These are phyloP conservation scores for Plasmodium inui DNA, from an alignment of 169 alveolate species.

Conservation along the genomic window DNA sequence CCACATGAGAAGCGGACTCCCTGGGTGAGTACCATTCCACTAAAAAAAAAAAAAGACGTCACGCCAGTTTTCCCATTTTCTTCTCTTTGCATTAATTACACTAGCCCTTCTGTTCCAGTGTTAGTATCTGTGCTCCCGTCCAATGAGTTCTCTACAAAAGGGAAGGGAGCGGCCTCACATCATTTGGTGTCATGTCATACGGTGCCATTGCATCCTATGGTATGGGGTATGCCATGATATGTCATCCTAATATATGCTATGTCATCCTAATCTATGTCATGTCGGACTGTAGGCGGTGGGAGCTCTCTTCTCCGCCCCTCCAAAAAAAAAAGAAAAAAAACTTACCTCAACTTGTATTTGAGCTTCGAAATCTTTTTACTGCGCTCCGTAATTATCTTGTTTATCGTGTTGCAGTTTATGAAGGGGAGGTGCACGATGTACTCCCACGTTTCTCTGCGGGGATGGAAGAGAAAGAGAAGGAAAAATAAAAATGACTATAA, in stretches of 20 bases:
- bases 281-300: not conserved
- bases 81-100: not conserved
- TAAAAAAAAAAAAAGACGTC: not conserved
- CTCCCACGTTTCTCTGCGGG: slow-evolving; percentile 70
- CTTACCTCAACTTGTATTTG: slow-evolving; percentile 63
- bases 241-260: no score
- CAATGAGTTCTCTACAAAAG: slow-evolving; percentile 46
- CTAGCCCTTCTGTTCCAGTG: not conserved
- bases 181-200: not conserved
- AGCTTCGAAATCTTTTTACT: slow-evolving; percentile 59
- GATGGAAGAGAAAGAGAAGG: not conserved
- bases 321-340: no score
- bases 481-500: not conserved
- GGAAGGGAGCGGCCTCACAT: not conserved
- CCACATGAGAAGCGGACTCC: not conserved
- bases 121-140: slow-evolving; percentile 68
- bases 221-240: not conserved
- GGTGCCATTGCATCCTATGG: not conserved
- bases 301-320: not conserved
- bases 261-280: not conserved
- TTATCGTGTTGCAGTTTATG: slow-evolving; percentile 67
- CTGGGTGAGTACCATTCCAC: not conserved
- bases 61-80: not conserved
- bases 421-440: slow-evolving; percentile 74
- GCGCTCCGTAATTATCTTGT: slow-evolving; percentile 46